Conservation (phyloP, 2,329 filamentous ascomycete genomes). For the Penicillium freii region DNA sequence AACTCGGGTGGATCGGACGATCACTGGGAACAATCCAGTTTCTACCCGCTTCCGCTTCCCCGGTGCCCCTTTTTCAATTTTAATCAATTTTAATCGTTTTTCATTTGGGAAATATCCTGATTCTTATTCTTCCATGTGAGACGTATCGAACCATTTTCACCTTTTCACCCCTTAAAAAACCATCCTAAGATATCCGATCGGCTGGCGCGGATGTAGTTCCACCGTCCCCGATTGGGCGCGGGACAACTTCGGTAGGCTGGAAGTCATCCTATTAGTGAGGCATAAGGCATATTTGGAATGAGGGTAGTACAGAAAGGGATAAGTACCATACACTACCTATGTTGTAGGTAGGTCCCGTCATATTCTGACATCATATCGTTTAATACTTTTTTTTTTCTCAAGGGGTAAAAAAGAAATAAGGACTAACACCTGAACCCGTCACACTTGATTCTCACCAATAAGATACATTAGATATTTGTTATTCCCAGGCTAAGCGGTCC, state of each 20-base stretch:
- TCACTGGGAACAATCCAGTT: slow-evolving; percentile 11
- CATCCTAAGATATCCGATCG: slow-evolving; percentile 19
- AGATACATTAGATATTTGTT: slow-evolving; percentile 2
- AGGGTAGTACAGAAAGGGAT: neutral
- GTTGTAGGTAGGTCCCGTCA: too few species aligned
- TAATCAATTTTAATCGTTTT: neutral
- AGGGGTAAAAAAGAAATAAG: neutral
- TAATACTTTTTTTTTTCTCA: neutral
- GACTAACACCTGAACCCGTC: neutral
- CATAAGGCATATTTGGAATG: neutral
- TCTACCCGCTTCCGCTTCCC: slow-evolving; percentile 16
- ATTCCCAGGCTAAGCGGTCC: slow-evolving; percentile 14
- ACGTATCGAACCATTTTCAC: neutral
- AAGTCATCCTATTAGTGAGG: slow-evolving; percentile 22
- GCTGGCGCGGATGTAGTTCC: slow-evolving; percentile 21
- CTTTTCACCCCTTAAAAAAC: neutral
- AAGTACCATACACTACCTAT: slow-evolving; percentile 9
- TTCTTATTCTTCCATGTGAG: neutral
- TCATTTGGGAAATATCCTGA: neutral
- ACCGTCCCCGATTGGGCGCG: slow-evolving; percentile 24
- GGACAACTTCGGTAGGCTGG: slow-evolving; percentile 14
- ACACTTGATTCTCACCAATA: slow-evolving; percentile 8
- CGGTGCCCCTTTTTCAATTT: slow-evolving; percentile 6
- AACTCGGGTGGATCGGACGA: slow-evolving; percentile 16
- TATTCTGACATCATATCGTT: slow-evolving; percentile 19